Evolutionary conservation across 108 stramenopile genomes (phyloP).

Genomic region (Skeletonema grethae): DNA sequence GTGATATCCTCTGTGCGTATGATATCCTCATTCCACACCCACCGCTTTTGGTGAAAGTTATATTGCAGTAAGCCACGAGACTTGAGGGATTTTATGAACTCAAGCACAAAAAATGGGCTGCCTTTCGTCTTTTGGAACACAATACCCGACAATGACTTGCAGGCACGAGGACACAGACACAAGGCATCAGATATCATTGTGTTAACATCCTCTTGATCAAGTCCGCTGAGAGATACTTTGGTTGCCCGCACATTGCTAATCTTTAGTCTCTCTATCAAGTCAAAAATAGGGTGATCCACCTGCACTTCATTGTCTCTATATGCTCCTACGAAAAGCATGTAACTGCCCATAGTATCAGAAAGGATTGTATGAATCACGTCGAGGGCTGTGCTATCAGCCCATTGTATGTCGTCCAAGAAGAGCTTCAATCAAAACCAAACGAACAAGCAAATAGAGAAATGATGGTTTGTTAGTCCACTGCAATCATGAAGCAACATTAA

Average conservation of each 20-base stretch:
- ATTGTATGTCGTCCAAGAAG: slow-evolving; percentile 46
- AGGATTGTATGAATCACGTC: slow-evolving; percentile 31
- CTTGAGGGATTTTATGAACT: slow-evolving; percentile 24
- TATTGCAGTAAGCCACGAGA: slow-evolving; percentile 16
- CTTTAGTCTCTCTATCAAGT: slow-evolving; percentile 12
- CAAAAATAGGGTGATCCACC: slow-evolving; percentile 25
- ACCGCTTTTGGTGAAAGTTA: slow-evolving; percentile 13
- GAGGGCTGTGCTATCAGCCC: slow-evolving; percentile 31
- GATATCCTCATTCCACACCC: slow-evolving; percentile 31
- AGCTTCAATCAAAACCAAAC: background rate
- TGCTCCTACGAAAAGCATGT: slow-evolving; percentile 39
- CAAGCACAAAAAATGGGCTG: slow-evolving; percentile 28
- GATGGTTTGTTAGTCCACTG: no score
- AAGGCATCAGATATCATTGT: background rate
- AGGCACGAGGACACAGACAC: slow-evolving; percentile 23
- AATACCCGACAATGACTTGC: slow-evolving; percentile 21
- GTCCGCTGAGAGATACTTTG: slow-evolving; percentile 6
- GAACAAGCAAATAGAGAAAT: no score
- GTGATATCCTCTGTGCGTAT: slow-evolving; percentile 25
- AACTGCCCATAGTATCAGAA: slow-evolving; percentile 25
- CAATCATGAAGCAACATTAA: no score
- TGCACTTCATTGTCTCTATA: slow-evolving; percentile 42
- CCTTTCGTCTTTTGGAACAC: slow-evolving; percentile 38
- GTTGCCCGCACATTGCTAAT: slow-evolving; percentile 12
- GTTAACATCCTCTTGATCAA: slow-evolving; percentile 33